Evolutionary conservation across 495 filamentous ascomycete genomes (phyloP).

Genomic region (Sabuloglossum arenarium): DNA sequence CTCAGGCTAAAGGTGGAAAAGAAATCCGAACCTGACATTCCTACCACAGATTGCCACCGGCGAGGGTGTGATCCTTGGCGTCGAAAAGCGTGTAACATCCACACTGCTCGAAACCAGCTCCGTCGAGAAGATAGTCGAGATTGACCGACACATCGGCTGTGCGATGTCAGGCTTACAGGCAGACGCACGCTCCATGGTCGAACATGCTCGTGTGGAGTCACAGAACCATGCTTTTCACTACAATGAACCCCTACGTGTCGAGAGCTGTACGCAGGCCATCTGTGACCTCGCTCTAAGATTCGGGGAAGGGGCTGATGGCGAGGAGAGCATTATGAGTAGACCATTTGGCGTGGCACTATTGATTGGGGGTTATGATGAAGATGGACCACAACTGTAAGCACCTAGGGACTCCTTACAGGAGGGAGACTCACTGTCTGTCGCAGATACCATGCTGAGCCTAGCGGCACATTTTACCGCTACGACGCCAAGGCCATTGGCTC

Average conservation of each 20-base stretch:
- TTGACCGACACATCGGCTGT: constrained; percentile 94
- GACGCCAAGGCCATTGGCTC: constrained; percentile 97
- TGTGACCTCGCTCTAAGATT: constrained; percentile 93
- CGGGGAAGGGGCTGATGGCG: constrained; percentile 90
- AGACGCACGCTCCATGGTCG: constrained; percentile 86
- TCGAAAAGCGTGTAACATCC: constrained; percentile 97
- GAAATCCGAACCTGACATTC: neutral
- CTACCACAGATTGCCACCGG: constrained; percentile 55
- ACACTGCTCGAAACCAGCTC: constrained; percentile 90
- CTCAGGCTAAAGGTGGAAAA: neutral
- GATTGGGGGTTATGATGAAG: constrained; percentile 93
- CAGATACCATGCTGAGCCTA: constrained; percentile 92
- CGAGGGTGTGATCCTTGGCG: constrained; percentile 84
- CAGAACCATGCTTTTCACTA: constrained; percentile 96
- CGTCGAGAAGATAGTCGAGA: constrained; percentile 98
- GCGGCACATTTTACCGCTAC: constrained; percentile 95
- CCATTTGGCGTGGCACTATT: constrained; percentile 93
- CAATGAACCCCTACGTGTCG: constrained; percentile 78
- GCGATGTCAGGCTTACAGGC: constrained; percentile 96
- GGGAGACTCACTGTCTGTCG: neutral
- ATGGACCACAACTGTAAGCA: constrained; percentile 73
- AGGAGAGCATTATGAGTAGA: constrained; percentile 94
- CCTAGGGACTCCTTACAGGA: neutral
- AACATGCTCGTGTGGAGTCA: constrained; percentile 92
- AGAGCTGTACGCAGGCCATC: constrained; percentile 96